These are phyloP conservation scores for Parascedosporium putredinis DNA, from an alignment of 2,329 filamentous ascomycete genomes.

Conservation along the genomic window DNA sequence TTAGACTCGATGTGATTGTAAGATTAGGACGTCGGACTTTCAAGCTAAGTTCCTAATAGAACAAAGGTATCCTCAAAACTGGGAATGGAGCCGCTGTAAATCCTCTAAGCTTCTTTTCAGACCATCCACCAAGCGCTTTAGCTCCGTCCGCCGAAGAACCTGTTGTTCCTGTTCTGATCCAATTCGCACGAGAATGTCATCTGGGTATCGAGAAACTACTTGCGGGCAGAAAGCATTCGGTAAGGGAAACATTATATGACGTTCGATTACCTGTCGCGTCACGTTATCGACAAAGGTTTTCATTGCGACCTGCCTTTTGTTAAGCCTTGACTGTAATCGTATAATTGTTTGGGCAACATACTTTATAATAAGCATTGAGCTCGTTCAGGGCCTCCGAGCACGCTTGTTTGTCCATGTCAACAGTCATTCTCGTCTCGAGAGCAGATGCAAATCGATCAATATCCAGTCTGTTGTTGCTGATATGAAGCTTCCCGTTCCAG, in stretches of 20 bases:
- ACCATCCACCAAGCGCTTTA: not conserved
- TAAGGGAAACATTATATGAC: slow-evolving; percentile 14
- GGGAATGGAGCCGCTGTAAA: not conserved
- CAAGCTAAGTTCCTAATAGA: too few relatives aligned
- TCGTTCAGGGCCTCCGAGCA: slow-evolving; percentile 13
- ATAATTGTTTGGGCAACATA: not conserved
- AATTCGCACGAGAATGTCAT: not conserved
- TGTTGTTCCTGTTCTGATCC: not conserved
- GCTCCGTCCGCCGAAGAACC: not conserved
- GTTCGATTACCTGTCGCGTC: slow-evolving; percentile 15
- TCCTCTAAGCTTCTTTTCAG: not conserved
- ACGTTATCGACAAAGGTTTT: slow-evolving; percentile 18
- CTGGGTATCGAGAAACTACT: not conserved
- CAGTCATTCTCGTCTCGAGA: slow-evolving; percentile 8
- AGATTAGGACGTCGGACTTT: too few relatives aligned
- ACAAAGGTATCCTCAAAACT: not conserved
- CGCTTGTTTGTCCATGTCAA: slow-evolving; percentile 14
- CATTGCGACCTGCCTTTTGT: slow-evolving; percentile 11
- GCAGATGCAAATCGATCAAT: slow-evolving; percentile 9
- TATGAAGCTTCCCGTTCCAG: slow-evolving; percentile 7
- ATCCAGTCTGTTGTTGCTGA: slow-evolving; percentile 6
- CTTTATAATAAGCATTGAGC: slow-evolving; percentile 17
- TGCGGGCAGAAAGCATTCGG: slow-evolving; percentile 9
- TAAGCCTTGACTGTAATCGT: not conserved
- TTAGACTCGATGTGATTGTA: too few relatives aligned